These are phyloP conservation scores for Falciphora oryzae DNA, from an alignment of 2,329 filamentous ascomycete species.

Conservation along the genomic window DNA sequence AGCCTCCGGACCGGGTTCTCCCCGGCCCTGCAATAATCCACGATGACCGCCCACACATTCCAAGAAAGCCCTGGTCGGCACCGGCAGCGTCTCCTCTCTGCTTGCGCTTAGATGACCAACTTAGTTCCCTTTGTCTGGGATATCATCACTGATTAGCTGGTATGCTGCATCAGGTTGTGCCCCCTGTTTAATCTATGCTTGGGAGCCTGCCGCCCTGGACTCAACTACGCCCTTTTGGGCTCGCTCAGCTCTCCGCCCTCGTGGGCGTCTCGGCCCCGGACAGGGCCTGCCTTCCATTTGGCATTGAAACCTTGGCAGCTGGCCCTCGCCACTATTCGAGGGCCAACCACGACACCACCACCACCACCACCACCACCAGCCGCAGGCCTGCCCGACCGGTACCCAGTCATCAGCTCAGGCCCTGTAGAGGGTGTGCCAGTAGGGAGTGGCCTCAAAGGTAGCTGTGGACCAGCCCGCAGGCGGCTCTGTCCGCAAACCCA, in stretches of 20 bases:
- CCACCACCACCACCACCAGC: background rate
- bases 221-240: too few relatives aligned
- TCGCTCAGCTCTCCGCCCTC: too few relatives aligned
- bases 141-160: too few relatives aligned
- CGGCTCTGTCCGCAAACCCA: conserved; percentile 6
- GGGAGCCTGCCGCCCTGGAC: too few relatives aligned
- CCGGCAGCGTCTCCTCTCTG: background rate
- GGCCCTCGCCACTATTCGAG: background rate
- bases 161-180: too few relatives aligned
- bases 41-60: background rate
- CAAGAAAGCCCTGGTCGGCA: background rate
- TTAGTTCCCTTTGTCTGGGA: too few relatives aligned
- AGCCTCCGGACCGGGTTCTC: background rate
- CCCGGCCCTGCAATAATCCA: background rate
- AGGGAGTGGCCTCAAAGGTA: background rate
- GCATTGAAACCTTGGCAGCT: background rate
- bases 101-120: too few relatives aligned
- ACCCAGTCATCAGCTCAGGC: background rate
- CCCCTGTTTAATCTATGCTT: too few relatives aligned
- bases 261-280: too few relatives aligned
- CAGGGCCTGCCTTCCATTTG: background rate
- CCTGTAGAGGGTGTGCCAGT: background rate
- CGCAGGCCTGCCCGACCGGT: background rate
- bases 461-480: background rate
- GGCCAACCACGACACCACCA: background rate